phyloP scores from a whole-genome alignment of 768 basidiomycete genomes.

The Tulasnella sp. region DNA sequence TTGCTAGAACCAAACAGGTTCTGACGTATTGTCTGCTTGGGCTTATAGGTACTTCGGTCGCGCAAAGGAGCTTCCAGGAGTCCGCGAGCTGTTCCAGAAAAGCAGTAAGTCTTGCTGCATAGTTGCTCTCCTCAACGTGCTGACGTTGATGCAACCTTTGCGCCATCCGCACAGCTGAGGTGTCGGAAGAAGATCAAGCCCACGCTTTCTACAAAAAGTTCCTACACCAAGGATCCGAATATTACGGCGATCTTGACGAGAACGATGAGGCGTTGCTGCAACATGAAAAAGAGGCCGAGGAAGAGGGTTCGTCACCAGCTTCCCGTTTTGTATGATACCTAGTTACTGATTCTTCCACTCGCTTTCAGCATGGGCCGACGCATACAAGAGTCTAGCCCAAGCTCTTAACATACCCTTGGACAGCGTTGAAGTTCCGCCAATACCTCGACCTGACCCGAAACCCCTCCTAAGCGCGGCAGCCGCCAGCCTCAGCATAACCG shows the following conservation, averaged over 20 bases:
- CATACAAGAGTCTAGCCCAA: slow-evolving; percentile 42
- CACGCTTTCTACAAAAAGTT: slow-evolving; percentile 77
- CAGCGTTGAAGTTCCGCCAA: slow-evolving; percentile 35
- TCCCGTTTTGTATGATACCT: not conserved
- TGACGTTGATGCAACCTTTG: not conserved
- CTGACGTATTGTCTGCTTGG: not conserved
- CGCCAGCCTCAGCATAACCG: slow-evolving; percentile 20
- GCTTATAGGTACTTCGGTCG: slow-evolving; percentile 80
- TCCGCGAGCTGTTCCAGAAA: slow-evolving; percentile 86
- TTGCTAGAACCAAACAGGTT: not conserved
- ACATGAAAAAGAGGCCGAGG: slow-evolving; percentile 60
- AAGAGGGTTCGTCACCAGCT: slow-evolving; percentile 44
- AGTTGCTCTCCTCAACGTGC: not conserved
- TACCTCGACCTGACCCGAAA: slow-evolving; percentile 27
- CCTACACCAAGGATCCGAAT: slow-evolving; percentile 71
- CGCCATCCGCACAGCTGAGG: slow-evolving; percentile 35
- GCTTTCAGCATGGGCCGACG: slow-evolving; percentile 52
- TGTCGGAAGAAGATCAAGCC: slow-evolving; percentile 76
- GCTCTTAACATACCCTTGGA: slow-evolving; percentile 41
- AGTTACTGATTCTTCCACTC: not conserved
- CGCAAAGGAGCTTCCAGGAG: slow-evolving; percentile 90
- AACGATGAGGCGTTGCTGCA: slow-evolving; percentile 51
- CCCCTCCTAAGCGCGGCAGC: slow-evolving; percentile 16
- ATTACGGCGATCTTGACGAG: slow-evolving; percentile 91
- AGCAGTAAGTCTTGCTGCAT: slow-evolving; percentile 40